A percentile compares a stretch with the other conserved stretches of the same genome.
Conservation (phyloP, 2,329 filamentous ascomycete genomes). For the Thermothelomyces thermophilus region DNA sequence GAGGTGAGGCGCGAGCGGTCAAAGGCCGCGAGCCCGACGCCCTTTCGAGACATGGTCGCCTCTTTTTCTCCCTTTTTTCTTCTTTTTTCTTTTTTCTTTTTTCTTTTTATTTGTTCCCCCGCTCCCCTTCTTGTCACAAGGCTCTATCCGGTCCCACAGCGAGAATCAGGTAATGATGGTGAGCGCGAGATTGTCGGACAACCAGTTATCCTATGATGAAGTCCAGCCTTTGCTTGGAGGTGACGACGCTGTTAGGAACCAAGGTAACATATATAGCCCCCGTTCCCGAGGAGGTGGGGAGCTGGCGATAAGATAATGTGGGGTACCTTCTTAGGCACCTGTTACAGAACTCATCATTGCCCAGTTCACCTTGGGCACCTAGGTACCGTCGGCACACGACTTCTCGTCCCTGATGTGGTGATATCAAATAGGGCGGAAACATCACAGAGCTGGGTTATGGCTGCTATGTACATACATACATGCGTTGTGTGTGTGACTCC, state of each 20-base stretch:
- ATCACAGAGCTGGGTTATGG: background rate
- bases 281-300: background rate
- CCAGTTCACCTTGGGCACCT: too few relatives aligned
- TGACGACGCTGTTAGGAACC: too few relatives aligned
- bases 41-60: slow-evolving; percentile 60
- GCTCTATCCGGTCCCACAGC: too few relatives aligned
- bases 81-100: background rate
- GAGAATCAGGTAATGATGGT: too few relatives aligned
- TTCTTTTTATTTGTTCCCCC: background rate
- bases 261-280: too few relatives aligned
- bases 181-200: slow-evolving; percentile 4
- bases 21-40: slow-evolving; percentile 86
- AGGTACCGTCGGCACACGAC: too few relatives aligned
- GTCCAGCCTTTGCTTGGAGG: too few relatives aligned
- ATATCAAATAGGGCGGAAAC: background rate
- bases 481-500: too few relatives aligned
- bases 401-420: background rate
- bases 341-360: too few relatives aligned
- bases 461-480: too few relatives aligned
- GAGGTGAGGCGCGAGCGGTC: slow-evolving; percentile 77
- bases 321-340: background rate
- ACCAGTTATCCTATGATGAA: too few relatives aligned
- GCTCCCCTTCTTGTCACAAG: too few relatives aligned
- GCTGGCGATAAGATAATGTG: slow-evolving; percentile 20
- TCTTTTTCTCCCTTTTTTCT: background rate